Evolutionary conservation across 139 green algal genomes (phyloP).

Genomic region (Micractinium sp.): DNA sequence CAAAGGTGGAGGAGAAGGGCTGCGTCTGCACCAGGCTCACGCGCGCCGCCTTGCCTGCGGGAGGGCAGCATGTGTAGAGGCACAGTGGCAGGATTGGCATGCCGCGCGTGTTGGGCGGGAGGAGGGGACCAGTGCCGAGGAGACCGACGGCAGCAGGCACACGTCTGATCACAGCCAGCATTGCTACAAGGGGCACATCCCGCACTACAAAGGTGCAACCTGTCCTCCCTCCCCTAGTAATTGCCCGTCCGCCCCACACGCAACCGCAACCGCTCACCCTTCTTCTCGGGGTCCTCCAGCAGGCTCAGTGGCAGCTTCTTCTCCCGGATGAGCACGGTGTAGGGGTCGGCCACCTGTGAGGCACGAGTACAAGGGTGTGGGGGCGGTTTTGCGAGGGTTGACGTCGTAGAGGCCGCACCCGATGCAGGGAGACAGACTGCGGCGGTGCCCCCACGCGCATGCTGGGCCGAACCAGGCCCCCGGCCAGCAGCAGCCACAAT

Average conservation of each 20-base stretch:
- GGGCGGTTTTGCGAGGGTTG: too few species aligned
- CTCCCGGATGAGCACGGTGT: constrained; percentile 94
- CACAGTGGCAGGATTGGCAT: too few species aligned
- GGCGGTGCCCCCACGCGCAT: not conserved
- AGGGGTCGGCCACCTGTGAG: constrained; percentile 76
- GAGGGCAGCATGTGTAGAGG: not conserved
- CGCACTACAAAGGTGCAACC: too few species aligned
- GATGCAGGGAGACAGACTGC: not conserved
- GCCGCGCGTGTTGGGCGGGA: too few species aligned
- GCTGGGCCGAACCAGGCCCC: too few species aligned
- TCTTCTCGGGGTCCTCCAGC: constrained; percentile 87
- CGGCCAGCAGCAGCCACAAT: too few species aligned
- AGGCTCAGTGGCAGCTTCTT: constrained; percentile 95
- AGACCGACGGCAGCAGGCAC: too few species aligned
- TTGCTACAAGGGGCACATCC: too few species aligned
- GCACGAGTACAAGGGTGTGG: not conserved
- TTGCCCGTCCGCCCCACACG: not conserved
- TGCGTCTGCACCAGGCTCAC: constrained; percentile 83
- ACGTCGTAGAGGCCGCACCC: too few species aligned
- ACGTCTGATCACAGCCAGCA: too few species aligned
- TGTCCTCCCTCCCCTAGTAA: not conserved
- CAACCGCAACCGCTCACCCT: constrained; percentile 38
- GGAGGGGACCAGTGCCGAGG: too few species aligned
- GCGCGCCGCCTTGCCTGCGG: constrained; percentile 46
- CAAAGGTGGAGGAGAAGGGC: constrained; percentile 90